Evolutionary conservation across 1,139 yeast genomes (phyloP), one percentile per base, ranked within the genome.

Genomic region (Lodderomyces parapsilosis): DNA sequence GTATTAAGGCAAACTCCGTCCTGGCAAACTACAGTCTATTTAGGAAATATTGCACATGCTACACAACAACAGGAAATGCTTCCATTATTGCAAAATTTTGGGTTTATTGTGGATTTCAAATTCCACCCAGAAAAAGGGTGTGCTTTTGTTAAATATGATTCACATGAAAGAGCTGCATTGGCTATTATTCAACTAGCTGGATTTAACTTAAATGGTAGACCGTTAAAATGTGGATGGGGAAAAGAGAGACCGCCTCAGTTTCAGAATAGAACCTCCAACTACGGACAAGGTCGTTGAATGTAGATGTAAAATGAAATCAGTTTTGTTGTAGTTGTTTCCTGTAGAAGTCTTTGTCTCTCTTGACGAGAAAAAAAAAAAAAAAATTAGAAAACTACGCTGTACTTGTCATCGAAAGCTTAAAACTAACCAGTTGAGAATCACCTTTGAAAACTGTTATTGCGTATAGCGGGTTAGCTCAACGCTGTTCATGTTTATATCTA

Each of bases 171-270:
- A 49, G 96, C 96, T 4, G 95, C 96, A 1, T 70, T 86, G 61
- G 95, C 96, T 42, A 88, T 89, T 55, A 86, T 85, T 22, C 93
- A 86, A 56, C 70, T 89, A 49, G 77, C 82, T 17, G 95, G 95
- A n/a, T 78, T 80, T 54, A 76, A 76, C 45, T 68, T 89, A 50
- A 83, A 85, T 59, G 96, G 96, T 19, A 76, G 96, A 59, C 84
- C 86, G 25, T 66, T 89, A 58, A 84, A 83, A 59, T 82, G 91
- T 56, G 94, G 95, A 25, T 89, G 96, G 96, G 96, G 96, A 41
- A 86, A 80, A 58, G 85, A 78, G 52, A 71, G 80, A 54, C 70
- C 76, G 27, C 73, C 68, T 14, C 78, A 62, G 41, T 68, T 61
- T 49, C 33, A 30, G 11, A 30, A 13, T 15, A 30, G 33, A 15